Conservation (phyloP, 2,329 filamentous ascomycete species). For the Neocucurbitaria cava region DNA sequence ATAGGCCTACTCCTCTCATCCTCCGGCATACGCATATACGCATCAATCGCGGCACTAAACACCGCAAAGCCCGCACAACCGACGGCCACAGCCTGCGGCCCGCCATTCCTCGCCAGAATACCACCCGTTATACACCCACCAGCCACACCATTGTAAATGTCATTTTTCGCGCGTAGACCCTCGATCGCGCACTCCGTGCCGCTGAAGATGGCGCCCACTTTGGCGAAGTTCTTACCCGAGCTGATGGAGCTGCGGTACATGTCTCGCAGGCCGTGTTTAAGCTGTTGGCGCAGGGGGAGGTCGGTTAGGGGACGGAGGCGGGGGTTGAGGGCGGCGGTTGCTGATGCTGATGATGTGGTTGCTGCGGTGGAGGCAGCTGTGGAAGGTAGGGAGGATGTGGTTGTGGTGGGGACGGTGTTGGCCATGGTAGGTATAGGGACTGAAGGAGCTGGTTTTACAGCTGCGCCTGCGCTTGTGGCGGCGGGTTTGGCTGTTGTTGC, state of each 20-base stretch:
- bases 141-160: constrained; percentile 83
- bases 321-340: constrained; percentile 50
- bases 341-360: constrained; percentile 71
- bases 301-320: constrained; percentile 59
- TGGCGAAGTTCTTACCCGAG: constrained; percentile 90
- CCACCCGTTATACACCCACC: constrained; percentile 93
- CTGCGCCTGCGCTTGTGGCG: constrained; percentile 40
- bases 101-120: constrained; percentile 83
- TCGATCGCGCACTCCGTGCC: constrained; percentile 97
- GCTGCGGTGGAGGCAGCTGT: constrained; percentile 35
- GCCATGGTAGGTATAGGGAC: constrained; percentile 6
- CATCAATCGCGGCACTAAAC: constrained; percentile 90
- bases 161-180: constrained; percentile 89
- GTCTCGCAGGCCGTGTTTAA: constrained; percentile 87
- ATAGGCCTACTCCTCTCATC: constrained; percentile 51
- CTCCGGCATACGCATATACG: constrained; percentile 70
- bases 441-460: constrained; percentile 21
- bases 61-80: constrained; percentile 94
- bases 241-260: constrained; percentile 86
- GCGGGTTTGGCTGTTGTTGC: constrained; percentile 47
- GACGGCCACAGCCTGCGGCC: constrained; percentile 84
- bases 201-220: constrained; percentile 87
- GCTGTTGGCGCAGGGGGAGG: constrained; percentile 83
- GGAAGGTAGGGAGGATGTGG: not conserved
- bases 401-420: not conserved